A percentile compares a stretch with the other conserved stretches of the same genome.
phyloP scores from a whole-genome alignment of 2,329 filamentous ascomycete genomes.

The Fulvia fulva region DNA sequence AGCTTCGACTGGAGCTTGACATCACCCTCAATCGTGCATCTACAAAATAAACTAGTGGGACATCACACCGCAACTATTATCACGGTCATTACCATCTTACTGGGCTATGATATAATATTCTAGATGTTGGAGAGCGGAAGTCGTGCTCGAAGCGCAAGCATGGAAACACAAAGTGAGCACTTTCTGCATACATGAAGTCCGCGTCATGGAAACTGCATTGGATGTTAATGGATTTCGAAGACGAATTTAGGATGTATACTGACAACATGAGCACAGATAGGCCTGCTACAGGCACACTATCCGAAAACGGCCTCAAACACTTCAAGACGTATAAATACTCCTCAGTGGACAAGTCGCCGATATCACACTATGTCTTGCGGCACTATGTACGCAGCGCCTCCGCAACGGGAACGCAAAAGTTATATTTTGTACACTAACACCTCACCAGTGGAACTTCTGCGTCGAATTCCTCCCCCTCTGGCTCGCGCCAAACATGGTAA shows the following conservation, averaged over 20 bases:
- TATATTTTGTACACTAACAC: not conserved
- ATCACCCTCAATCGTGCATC: not conserved
- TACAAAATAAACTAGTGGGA: conserved; percentile 1
- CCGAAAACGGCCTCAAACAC: conserved; percentile 84
- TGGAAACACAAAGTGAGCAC: not conserved
- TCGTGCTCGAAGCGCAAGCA: not conserved
- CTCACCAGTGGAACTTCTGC: conserved; percentile 84
- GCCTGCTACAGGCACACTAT: conserved; percentile 46
- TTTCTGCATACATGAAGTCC: not conserved
- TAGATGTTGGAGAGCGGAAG: conserved; percentile 2
- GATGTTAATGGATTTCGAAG: no score
- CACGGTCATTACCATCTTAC: not conserved
- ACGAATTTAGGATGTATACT: not conserved
- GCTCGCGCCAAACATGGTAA: conserved; percentile 98
- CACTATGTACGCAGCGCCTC: conserved; percentile 70
- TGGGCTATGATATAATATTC: not conserved
- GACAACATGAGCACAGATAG: conserved; percentile 8
- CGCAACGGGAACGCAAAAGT: no score
- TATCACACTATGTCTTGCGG: conserved; percentile 88
- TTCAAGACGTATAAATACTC: conserved; percentile 97
- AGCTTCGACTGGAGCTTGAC: not conserved
- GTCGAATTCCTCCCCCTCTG: conserved; percentile 90
- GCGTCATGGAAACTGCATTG: not conserved
- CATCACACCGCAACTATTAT: not conserved
- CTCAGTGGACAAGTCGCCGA: conserved; percentile 88